phyloP scores from a whole-genome alignment of 2,329 filamentous ascomycete genomes.

The Diatrype stigma region DNA sequence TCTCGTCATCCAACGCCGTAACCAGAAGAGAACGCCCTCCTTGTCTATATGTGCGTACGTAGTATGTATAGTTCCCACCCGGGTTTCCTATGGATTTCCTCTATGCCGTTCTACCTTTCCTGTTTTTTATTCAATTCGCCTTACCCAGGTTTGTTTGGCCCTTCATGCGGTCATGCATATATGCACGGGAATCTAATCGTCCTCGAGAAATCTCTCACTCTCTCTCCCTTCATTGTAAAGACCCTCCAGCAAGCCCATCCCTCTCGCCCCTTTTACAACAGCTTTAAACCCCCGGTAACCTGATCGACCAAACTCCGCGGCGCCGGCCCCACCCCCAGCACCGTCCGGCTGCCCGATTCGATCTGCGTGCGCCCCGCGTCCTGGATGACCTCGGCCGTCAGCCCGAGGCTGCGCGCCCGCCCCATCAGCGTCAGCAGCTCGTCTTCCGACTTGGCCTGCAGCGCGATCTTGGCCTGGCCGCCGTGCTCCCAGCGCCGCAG shows the following conservation, averaged over 20 bases:
- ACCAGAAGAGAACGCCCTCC: too few relatives aligned
- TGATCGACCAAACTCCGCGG: conserved; percentile 83
- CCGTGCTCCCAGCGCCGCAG: conserved; percentile 79
- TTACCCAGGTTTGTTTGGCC: too few relatives aligned
- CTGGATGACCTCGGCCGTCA: conserved; percentile 85
- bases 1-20: too few relatives aligned
- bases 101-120: too few relatives aligned
- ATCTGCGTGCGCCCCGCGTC: conserved; percentile 98
- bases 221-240: too few relatives aligned
- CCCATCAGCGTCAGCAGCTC: conserved; percentile 71
- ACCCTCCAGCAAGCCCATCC: neutral
- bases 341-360: conserved; percentile 85
- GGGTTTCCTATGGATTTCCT: too few relatives aligned
- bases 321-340: conserved; percentile 77
- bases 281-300: conserved; percentile 43
- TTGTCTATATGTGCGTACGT: too few relatives aligned
- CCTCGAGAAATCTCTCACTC: neutral
- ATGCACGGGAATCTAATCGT: too few relatives aligned
- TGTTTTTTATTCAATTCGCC: too few relatives aligned
- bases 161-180: too few relatives aligned
- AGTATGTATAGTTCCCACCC: too few relatives aligned
- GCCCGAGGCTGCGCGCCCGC: conserved; percentile 74
- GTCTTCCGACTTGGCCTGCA: conserved; percentile 84
- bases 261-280: conserved; percentile 16
- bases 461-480: conserved; percentile 89